Evolutionary conservation across 495 filamentous ascomycete species (phyloP).

Genomic region (Hypoxylon fragiforme): DNA sequence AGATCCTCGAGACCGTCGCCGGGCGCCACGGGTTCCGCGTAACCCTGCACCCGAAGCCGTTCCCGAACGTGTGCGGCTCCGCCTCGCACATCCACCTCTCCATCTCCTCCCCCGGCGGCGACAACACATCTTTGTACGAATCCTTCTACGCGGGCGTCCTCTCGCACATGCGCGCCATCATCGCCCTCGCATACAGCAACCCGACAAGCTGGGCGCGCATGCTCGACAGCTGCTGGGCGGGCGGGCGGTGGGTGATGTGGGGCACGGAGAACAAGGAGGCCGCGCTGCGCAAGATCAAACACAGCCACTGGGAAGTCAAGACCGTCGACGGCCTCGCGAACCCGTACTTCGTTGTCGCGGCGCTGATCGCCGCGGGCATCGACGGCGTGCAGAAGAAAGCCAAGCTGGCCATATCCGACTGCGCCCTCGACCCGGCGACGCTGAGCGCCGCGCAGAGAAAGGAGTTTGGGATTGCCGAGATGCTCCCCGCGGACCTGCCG

Average conservation of each 20-base stretch:
- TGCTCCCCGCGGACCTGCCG: slow-evolving; percentile 56
- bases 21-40: slow-evolving; percentile 64
- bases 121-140: slow-evolving; percentile 48
- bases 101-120: slow-evolving; percentile 48
- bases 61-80: slow-evolving; percentile 59
- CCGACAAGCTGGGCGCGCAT: slow-evolving; percentile 64
- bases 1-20: slow-evolving; percentile 64
- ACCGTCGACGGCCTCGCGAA: slow-evolving; percentile 73
- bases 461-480: slow-evolving; percentile 55
- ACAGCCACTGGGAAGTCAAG: slow-evolving; percentile 71
- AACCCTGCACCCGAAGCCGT: slow-evolving; percentile 78
- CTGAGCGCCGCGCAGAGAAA: slow-evolving; percentile 54
- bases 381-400: slow-evolving; percentile 56
- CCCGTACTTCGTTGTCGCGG: slow-evolving; percentile 68
- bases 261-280: slow-evolving; percentile 76
- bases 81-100: slow-evolving; percentile 72
- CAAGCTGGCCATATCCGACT: slow-evolving; percentile 59
- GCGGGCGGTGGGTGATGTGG: slow-evolving; percentile 74
- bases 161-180: slow-evolving; percentile 63
- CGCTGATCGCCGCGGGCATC: slow-evolving; percentile 66
- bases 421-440: slow-evolving; percentile 56
- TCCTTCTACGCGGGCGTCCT: slow-evolving; percentile 71
- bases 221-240: slow-evolving; percentile 71
- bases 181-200: slow-evolving; percentile 66
- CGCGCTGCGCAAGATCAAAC: slow-evolving; percentile 63